These are phyloP conservation scores for Pestalotiopsis sp. DNA, from an alignment of 2,329 filamentous ascomycete genomes.

Conservation along the genomic window DNA sequence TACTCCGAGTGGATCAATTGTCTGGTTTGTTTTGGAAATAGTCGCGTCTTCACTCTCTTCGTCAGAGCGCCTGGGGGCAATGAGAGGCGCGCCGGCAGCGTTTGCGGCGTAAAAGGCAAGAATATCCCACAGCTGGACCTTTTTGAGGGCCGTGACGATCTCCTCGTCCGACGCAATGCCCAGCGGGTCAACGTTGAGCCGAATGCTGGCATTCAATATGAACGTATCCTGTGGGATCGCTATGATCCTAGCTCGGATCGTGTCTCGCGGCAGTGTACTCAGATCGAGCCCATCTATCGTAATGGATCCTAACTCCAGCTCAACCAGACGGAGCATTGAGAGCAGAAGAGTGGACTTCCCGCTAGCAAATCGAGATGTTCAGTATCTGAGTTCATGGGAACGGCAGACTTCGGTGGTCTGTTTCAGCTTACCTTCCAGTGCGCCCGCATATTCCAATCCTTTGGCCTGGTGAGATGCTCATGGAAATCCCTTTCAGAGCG, in stretches of 20 bases:
- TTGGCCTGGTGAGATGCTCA: constrained; percentile 12
- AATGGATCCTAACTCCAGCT: not conserved
- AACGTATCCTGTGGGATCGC: constrained; percentile 49
- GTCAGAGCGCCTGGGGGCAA: too few species aligned
- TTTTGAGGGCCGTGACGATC: not conserved
- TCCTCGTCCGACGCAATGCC: constrained; percentile 22
- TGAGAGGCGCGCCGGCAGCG: too few species aligned
- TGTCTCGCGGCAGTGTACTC: not conserved
- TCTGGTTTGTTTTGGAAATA: too few species aligned
- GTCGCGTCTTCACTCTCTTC: too few species aligned
- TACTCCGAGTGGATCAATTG: not conserved
- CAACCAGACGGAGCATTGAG: not conserved
- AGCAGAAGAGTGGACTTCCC: not conserved
- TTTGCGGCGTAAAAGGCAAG: too few species aligned
- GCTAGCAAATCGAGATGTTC: constrained; percentile 45
- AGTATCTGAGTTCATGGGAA: constrained; percentile 18
- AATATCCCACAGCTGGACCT: too few species aligned
- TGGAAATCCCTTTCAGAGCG: constrained; percentile 11
- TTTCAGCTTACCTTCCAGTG: constrained; percentile 4
- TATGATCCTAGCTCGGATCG: constrained; percentile 35
- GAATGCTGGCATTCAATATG: constrained; percentile 40
- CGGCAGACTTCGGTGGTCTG: not conserved
- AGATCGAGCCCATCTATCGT: constrained; percentile 6
- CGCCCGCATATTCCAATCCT: constrained; percentile 5
- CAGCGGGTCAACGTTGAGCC: constrained; percentile 35